Conservation (phyloP, 148 eudicot genomes). For the Drosera capensis region DNA sequence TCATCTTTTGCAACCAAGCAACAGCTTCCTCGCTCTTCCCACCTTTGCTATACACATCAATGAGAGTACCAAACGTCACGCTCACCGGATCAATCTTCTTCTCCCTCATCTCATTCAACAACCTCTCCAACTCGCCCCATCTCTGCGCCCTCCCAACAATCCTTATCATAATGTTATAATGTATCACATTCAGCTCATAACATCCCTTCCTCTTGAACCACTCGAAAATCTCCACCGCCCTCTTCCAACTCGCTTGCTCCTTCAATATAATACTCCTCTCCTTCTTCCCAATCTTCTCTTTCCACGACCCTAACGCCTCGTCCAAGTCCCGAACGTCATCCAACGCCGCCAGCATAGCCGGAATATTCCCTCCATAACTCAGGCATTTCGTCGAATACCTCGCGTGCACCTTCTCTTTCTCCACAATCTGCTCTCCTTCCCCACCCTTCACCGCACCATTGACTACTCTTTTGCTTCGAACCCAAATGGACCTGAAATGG, state of each 20-base stretch:
- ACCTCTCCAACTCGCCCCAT: constrained; percentile 49
- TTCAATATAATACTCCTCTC: constrained; percentile 82
- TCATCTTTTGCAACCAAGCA: constrained; percentile 65
- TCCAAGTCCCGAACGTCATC: constrained; percentile 48
- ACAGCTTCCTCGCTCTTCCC: constrained; percentile 47
- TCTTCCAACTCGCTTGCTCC: constrained; percentile 70
- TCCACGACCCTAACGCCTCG: constrained; percentile 75
- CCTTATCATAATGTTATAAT: constrained; percentile 77
- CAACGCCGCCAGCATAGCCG: constrained; percentile 43
- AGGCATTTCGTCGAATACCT: constrained; percentile 71
- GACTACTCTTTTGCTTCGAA: too few relatives aligned
- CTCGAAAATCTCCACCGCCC: constrained; percentile 76
- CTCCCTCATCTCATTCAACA: constrained; percentile 64
- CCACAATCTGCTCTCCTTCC: too few relatives aligned
- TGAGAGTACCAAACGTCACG: constrained; percentile 81
- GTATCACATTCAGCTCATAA: constrained; percentile 87
- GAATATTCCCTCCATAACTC: constrained; percentile 57
- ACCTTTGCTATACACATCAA: constrained; percentile 90
- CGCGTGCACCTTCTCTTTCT: constrained; percentile 33
- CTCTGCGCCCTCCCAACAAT: constrained; percentile 51
- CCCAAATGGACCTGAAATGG: too few relatives aligned
- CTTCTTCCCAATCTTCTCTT: constrained; percentile 54
- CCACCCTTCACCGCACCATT: too few relatives aligned
- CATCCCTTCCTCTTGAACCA: constrained; percentile 81
- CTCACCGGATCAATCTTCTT: constrained; percentile 40